Base-by-base conservation (phyloP, 1,284 basidiomycete species). In the Puccinia hordei region DNA sequence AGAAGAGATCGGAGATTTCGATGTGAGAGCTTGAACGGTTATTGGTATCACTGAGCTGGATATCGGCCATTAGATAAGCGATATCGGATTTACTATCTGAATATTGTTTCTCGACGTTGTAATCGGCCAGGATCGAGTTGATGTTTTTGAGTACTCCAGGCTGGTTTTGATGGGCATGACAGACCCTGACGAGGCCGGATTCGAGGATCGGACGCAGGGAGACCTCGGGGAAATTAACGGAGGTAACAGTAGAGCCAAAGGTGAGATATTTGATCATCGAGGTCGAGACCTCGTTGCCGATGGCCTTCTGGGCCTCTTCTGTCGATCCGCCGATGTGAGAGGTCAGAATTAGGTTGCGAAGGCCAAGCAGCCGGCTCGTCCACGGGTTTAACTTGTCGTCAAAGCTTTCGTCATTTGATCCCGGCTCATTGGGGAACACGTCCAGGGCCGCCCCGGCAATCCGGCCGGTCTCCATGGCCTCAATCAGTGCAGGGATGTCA, bases 171-270 rank as follows among this genome's bases (percentile, higher is more conserved):
- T 99, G 96, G 73, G 98, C 93, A 87, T 98, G 91, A 87, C 97
- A 99, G 66, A 99, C 88, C 82, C 96, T 92, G 83, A 98, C 91
- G 83, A 91, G 89, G 15, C 90, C 90, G 75, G 87, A 86, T 57
- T 87, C 87, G 22, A 93, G 91, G 85, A 98, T 96, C 73, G 93
- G 90, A 81, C 96, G 92, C 57, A 99, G 89, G 87, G 96, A 93
- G 84, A 99, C 96, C 87, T 99, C 97, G 81, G 96, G 96, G 90
- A 99, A 98, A 88, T 99, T 98, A 89, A 99, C 96, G 0, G 94
- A 91, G 68, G 95, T 94, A 75, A 95, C 84, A 8, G 93, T 93
- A 24, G 93, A 92, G 78, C 97, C 97, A 85, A 91, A 94, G 87
- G 92, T 93, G 85, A 99, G 91, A 87, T 98, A 99, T 81, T 95